These are phyloP conservation scores for Tympanopsis confertula DNA, from an alignment of 2,329 filamentous ascomycete species.

Conservation along the genomic window DNA sequence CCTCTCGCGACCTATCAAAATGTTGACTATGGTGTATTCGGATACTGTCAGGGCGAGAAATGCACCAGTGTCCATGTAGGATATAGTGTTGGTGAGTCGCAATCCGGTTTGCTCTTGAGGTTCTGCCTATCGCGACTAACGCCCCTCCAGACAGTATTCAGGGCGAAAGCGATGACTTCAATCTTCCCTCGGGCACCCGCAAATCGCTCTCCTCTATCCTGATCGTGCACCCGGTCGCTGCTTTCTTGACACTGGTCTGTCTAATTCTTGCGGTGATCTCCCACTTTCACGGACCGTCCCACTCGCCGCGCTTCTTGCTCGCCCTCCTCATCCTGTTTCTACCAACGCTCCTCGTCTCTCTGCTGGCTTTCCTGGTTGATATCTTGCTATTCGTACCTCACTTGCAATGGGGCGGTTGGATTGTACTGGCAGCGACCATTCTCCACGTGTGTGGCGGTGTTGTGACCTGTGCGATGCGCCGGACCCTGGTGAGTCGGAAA, in stretches of 20 bases:
- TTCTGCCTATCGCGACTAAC: not conserved
- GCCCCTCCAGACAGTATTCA: conserved; percentile 5
- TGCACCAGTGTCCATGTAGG: conserved; percentile 73
- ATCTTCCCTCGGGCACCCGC: conserved; percentile 36
- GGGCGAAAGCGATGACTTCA: conserved; percentile 36
- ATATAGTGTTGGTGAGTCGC: conserved; percentile 66
- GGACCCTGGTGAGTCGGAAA: conserved; percentile 81
- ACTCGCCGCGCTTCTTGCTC: conserved; percentile 81
- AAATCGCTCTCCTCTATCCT: conserved; percentile 73
- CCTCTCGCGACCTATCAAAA: conserved; percentile 68
- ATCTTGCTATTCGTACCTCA: conserved; percentile 91
- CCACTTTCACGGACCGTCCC: conserved; percentile 77
- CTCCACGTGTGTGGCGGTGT: conserved; percentile 72
- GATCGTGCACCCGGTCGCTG: conserved; percentile 84
- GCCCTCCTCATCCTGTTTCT: conserved; percentile 76
- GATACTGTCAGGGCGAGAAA: conserved; percentile 56
- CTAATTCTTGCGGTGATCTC: conserved; percentile 68
- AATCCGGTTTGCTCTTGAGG: conserved; percentile 2
- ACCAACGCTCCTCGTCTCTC: conserved; percentile 69
- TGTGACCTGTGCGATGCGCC: conserved; percentile 87
- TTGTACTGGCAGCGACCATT: conserved; percentile 81
- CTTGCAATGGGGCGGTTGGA: conserved; percentile 84
- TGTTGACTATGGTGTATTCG: conserved; percentile 83
- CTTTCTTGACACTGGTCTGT: conserved; percentile 74
- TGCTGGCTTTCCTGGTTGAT: conserved; percentile 85